A percentile compares a stretch with the other conserved stretches of the same genome.
Evolutionary conservation across 2,329 filamentous ascomycete genomes (phyloP).

Genomic region (Clonostachys sp.): DNA sequence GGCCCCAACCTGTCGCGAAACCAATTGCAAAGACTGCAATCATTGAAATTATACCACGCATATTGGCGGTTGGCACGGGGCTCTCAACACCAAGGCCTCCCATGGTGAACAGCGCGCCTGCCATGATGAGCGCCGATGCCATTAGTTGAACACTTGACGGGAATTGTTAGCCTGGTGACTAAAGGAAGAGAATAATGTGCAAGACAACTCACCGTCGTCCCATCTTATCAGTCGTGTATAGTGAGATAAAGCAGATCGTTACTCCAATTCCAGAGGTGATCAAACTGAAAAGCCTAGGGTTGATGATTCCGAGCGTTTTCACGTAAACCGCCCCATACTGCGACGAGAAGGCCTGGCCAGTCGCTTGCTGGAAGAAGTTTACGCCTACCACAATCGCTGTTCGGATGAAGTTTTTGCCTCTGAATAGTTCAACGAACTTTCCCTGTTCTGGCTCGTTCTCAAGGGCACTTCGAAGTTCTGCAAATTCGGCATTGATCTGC

Average conservation of each 20-base stretch:
- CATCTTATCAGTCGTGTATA: constrained; percentile 5
- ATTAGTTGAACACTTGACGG: constrained; percentile 8
- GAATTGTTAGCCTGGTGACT: too few relatives aligned
- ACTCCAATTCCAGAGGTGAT: constrained; percentile 8
- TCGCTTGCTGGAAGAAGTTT: constrained; percentile 20
- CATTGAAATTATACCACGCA: constrained; percentile 14
- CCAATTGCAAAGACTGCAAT: constrained; percentile 18
- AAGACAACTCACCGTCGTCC: constrained; percentile 2
- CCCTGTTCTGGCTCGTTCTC: constrained; percentile 7
- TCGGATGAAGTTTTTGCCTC: constrained; percentile 8
- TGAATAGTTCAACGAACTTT: constrained; percentile 9
- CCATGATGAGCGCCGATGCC: constrained; percentile 13
- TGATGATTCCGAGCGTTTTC: constrained; percentile 15
- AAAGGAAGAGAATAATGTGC: too few relatives aligned
- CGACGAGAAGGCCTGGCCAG: constrained; percentile 15
- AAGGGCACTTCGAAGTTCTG: too few relatives aligned
- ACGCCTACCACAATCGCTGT: constrained; percentile 13
- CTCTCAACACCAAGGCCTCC: constrained; percentile 23
- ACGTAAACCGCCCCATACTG: constrained; percentile 20
- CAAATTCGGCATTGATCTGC: too few relatives aligned
- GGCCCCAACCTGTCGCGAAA: constrained; percentile 22
- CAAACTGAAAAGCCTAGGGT: constrained; percentile 15
- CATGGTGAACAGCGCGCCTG: constrained; percentile 19
- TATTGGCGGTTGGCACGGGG: constrained; percentile 13
- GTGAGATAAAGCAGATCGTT: constrained; percentile 4